These are phyloP conservation scores for Talaromyces proteolyticus DNA, from an alignment of 495 filamentous ascomycete species.

Conservation along the genomic window DNA sequence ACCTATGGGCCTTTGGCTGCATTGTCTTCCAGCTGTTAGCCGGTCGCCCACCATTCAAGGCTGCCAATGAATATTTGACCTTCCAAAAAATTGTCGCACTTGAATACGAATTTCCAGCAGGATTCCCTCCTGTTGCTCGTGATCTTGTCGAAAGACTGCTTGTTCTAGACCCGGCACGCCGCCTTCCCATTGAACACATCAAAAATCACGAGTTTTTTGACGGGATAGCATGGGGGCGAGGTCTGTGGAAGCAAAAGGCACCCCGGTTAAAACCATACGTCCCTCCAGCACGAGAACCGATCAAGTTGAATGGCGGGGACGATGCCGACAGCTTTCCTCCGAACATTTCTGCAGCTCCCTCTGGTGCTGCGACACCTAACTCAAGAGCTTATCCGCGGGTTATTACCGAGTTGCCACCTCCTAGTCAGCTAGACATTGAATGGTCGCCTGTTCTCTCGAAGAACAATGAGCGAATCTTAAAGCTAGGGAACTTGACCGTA, in stretches of 20 bases:
- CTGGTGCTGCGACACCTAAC: constrained; percentile 30
- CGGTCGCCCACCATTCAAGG: constrained; percentile 95
- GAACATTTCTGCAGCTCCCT: constrained; percentile 41
- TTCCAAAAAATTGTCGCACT: constrained; percentile 97
- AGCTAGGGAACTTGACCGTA: constrained; percentile 85
- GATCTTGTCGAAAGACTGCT: constrained; percentile 91
- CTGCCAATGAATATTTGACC: constrained; percentile 91
- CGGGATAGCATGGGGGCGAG: constrained; percentile 78
- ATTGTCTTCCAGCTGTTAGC: constrained; percentile 95
- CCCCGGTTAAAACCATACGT: constrained; percentile 84
- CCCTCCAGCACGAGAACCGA: constrained; percentile 73
- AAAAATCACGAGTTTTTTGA: constrained; percentile 97
- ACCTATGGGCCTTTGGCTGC: constrained; percentile 99
- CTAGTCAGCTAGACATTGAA: constrained; percentile 95
- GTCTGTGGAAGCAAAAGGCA: constrained; percentile 86
- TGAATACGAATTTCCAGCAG: constrained; percentile 88
- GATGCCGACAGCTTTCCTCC: constrained; percentile 40
- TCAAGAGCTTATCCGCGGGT: constrained; percentile 65
- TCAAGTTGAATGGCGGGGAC: constrained; percentile 66
- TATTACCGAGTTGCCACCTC: constrained; percentile 92
- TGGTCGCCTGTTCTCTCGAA: constrained; percentile 95
- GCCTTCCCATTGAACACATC: constrained; percentile 93
- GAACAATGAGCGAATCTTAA: constrained; percentile 89
- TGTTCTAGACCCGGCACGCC: constrained; percentile 79
- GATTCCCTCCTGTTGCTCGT: constrained; percentile 81